Conservation (phyloP, 148 eudicot genomes). For the Polygonum maritimum region DNA sequence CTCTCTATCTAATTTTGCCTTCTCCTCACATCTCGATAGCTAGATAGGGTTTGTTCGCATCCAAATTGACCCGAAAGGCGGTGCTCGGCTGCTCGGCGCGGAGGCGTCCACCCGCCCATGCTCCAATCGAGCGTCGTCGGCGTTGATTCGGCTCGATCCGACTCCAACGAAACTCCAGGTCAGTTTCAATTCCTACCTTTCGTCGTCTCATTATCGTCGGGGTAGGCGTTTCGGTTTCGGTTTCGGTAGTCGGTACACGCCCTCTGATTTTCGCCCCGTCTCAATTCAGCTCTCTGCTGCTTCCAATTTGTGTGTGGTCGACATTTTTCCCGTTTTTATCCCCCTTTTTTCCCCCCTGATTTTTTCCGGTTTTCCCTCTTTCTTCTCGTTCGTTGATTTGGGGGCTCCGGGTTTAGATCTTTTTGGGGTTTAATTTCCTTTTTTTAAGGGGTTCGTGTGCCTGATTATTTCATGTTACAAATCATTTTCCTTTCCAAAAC, state of each 20-base stretch:
- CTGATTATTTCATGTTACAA: background rate
- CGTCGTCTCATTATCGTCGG: too few relatives aligned
- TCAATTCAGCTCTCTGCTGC: too few relatives aligned
- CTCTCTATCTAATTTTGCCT: background rate
- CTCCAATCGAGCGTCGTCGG: slow-evolving; percentile 13
- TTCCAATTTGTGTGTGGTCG: background rate
- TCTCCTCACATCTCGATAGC: background rate
- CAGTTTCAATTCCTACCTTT: too few relatives aligned
- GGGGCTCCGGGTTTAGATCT: background rate
- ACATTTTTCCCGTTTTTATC: background rate
- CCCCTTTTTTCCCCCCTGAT: background rate
- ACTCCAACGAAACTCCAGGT: too few relatives aligned
- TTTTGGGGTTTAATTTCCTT: background rate
- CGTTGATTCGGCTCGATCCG: too few relatives aligned
- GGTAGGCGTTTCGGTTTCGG: too few relatives aligned
- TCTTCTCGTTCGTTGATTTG: background rate
- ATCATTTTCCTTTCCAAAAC: slow-evolving; percentile 1
- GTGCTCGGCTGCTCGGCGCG: background rate
- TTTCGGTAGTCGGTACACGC: too few relatives aligned
- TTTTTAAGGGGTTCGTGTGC: background rate
- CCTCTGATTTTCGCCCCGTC: too few relatives aligned
- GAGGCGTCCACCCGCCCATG: background rate
- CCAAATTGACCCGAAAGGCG: background rate
- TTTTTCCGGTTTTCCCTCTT: background rate
- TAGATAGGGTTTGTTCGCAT: slow-evolving; percentile 21